These are phyloP conservation scores for Stachybotrys echinatus DNA, from an alignment of 2,329 filamentous ascomycete species.

Conservation along the genomic window DNA sequence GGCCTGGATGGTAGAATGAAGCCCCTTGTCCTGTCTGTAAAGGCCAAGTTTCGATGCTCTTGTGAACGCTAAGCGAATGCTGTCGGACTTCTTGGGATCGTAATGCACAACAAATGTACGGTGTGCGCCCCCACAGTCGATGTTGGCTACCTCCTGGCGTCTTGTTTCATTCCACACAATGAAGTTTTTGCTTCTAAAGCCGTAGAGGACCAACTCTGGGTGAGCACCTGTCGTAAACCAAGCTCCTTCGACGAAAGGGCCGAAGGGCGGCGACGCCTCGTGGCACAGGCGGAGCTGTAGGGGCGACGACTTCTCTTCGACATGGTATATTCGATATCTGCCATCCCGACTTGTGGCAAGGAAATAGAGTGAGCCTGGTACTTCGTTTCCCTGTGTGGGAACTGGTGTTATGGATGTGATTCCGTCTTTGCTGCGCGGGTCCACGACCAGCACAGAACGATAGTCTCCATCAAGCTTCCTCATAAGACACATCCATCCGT, in stretches of 20 bases:
- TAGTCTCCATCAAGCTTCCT: slow-evolving; percentile 18
- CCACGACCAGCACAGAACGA: slow-evolving; percentile 23
- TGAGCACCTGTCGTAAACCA: slow-evolving; percentile 43
- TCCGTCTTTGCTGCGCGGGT: slow-evolving; percentile 49
- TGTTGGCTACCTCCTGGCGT: slow-evolving; percentile 62
- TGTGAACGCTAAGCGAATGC: slow-evolving; percentile 64
- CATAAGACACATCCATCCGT: slow-evolving; percentile 39
- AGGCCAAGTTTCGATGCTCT: slow-evolving; percentile 53
- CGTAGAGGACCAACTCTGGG: slow-evolving; percentile 64
- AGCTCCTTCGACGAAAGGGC: slow-evolving; percentile 69
- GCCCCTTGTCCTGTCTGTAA: slow-evolving; percentile 33
- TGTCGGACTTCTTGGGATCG: slow-evolving; percentile 21
- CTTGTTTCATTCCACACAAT: slow-evolving; percentile 73
- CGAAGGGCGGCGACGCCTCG: slow-evolving; percentile 63
- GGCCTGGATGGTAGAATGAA: slow-evolving; percentile 47
- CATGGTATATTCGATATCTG: slow-evolving; percentile 60
- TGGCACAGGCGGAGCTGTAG: slow-evolving; percentile 50
- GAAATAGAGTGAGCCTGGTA: slow-evolving; percentile 38
- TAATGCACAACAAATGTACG: slow-evolving; percentile 60
- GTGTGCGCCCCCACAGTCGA: slow-evolving; percentile 83
- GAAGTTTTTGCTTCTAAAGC: slow-evolving; percentile 76
- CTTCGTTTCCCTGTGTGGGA: slow-evolving; percentile 15
- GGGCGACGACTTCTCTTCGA: slow-evolving; percentile 18
- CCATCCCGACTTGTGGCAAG: slow-evolving; percentile 75
- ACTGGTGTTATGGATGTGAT: slow-evolving; percentile 61